A percentile compares a stretch with the other conserved stretches of the same genome.
These are phyloP conservation scores for Aureobasidium sp. DNA, from an alignment of 2,329 filamentous ascomycete genomes.

Conservation along the genomic window DNA sequence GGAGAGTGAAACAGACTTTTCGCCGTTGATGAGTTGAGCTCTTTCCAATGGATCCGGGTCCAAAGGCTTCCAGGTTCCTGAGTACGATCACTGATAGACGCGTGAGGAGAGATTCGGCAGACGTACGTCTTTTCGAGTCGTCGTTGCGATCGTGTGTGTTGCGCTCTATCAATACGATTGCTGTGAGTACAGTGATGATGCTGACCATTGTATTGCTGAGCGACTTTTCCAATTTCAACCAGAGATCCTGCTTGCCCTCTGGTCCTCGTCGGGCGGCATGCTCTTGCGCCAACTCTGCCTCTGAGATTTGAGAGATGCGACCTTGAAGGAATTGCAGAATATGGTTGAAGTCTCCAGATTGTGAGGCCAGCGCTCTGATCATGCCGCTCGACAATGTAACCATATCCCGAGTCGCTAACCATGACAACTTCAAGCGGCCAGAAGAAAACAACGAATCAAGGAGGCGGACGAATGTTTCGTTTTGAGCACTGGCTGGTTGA, in stretches of 20 bases:
- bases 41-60: neutral
- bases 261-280: neutral
- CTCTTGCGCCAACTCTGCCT: neutral
- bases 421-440: conserved; percentile 31
- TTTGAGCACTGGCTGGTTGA: neutral
- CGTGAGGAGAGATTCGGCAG: conserved; percentile 6
- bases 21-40: neutral
- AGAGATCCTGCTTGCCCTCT: neutral
- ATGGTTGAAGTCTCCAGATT: neutral
- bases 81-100: neutral
- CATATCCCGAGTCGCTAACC: conserved; percentile 32
- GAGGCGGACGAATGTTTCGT: neutral
- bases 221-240: neutral
- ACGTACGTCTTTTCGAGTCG: neutral
- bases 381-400: conserved; percentile 30
- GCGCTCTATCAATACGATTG: conserved; percentile 14
- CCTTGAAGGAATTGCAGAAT: neutral
- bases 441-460: conserved; percentile 28
- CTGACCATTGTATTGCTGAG: conserved; percentile 16
- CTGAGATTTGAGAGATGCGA: neutral
- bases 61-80: neutral
- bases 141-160: neutral
- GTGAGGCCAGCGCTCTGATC: conserved; percentile 23
- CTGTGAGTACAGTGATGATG: conserved; percentile 16
- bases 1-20: neutral